Evolutionary conservation across 2,329 filamentous ascomycete species (phyloP).

Genomic region (Pyricularia pennisetigena): DNA sequence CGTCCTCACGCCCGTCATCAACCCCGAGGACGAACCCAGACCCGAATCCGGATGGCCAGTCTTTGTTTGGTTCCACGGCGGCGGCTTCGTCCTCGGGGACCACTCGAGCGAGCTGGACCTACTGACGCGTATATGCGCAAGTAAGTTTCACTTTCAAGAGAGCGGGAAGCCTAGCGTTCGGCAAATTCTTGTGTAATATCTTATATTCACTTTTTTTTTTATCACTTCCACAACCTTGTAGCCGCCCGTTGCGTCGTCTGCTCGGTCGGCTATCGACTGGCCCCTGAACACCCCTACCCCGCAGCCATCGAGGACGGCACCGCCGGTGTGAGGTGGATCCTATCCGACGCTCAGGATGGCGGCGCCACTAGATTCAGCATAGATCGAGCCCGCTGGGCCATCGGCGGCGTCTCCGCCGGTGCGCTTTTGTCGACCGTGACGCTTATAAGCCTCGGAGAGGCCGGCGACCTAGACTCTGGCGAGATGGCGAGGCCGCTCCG

Average conservation of each 20-base stretch:
- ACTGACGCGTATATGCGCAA: conserved; percentile 18
- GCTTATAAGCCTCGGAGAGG: conserved; percentile 19
- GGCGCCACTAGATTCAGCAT: conserved; percentile 12
- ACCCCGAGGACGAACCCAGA: background rate
- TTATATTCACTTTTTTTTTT: background rate
- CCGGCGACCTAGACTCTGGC: background rate
- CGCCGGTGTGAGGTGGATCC: conserved; percentile 21
- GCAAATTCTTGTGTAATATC: background rate
- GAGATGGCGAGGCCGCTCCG: background rate
- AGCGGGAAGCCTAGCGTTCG: background rate
- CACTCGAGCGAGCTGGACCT: conserved; percentile 23
- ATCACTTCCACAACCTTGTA: background rate
- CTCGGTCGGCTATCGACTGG: conserved; percentile 36
- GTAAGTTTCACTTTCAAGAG: conserved; percentile 7
- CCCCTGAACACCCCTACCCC: conserved; percentile 37
- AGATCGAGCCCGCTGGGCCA: conserved; percentile 15
- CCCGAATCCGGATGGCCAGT: conserved; percentile 21
- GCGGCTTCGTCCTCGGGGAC: conserved; percentile 27
- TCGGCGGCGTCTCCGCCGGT: conserved; percentile 17
- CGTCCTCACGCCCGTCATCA: conserved; percentile 15
- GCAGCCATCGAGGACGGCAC: conserved; percentile 29
- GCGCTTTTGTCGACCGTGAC: conserved; percentile 14
- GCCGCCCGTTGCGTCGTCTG: conserved; percentile 6
- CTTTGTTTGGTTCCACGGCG: conserved; percentile 28
- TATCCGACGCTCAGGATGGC: conserved; percentile 9